Evolutionary conservation across 768 basidiomycete species (phyloP).

Genomic region (Lactifluus volemus): DNA sequence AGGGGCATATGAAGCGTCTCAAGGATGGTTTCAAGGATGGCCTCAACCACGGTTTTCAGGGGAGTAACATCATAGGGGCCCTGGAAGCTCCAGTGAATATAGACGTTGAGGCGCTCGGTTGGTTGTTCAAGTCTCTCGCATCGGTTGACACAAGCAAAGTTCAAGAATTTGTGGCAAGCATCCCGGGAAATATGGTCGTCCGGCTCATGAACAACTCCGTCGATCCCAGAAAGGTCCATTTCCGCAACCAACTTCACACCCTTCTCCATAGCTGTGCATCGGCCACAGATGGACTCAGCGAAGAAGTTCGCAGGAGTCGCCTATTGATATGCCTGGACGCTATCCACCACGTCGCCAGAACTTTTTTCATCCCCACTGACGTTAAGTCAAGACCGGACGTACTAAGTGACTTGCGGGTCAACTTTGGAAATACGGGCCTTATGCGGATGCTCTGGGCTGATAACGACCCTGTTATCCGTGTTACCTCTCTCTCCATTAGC

Average conservation of each 20-base stretch:
- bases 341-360: neutral
- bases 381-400: neutral
- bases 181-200: neutral
- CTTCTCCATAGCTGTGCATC: constrained; percentile 6
- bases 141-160: constrained; percentile 2
- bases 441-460: too few relatives aligned
- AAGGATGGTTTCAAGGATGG: neutral
- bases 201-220: constrained; percentile 1
- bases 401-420: neutral
- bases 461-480: neutral
- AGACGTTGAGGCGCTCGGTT: neutral
- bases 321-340: constrained; percentile 6
- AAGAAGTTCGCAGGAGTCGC: constrained; percentile 1
- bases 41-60: neutral
- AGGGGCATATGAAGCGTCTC: neutral
- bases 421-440: neutral
- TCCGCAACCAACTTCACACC: constrained; percentile 2
- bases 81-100: neutral
- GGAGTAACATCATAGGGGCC: neutral
- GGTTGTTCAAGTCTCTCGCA: constrained; percentile 1
- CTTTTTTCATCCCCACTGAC: neutral
- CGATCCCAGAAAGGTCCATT: neutral
- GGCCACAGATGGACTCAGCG: neutral
- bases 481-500: constrained; percentile 1
- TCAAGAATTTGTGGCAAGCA: neutral